Evolutionary conservation across 768 basidiomycete genomes (phyloP).

Genomic region (Thelephora ganbajun): DNA sequence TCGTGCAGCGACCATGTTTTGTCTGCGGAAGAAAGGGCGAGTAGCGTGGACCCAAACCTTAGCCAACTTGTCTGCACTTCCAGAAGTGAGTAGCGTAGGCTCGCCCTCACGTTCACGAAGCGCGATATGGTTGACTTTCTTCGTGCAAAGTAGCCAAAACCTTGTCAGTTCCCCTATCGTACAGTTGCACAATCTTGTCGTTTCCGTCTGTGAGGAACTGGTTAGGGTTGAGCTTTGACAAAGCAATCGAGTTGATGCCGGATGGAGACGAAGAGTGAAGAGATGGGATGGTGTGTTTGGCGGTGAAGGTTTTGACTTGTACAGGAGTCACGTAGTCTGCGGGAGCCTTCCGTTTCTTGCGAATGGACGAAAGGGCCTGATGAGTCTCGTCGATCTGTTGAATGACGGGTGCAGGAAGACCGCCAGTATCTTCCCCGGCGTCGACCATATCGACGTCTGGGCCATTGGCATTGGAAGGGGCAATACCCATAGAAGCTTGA

Average conservation of each 20-base stretch:
- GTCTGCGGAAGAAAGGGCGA: slow-evolving; percentile 70
- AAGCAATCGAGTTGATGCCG: slow-evolving; percentile 78
- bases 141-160: slow-evolving; percentile 80
- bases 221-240: slow-evolving; percentile 53
- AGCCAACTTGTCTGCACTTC: slow-evolving; percentile 86
- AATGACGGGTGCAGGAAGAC: slow-evolving; percentile 48
- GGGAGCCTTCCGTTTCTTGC: slow-evolving; percentile 87
- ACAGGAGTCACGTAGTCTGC: slow-evolving; percentile 59
- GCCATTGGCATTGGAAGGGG: slow-evolving; percentile 32
- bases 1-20: slow-evolving; percentile 89
- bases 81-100: slow-evolving; percentile 65
- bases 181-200: slow-evolving; percentile 94
- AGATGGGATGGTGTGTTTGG: slow-evolving; percentile 70
- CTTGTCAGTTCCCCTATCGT: slow-evolving; percentile 78
- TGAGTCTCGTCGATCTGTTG: slow-evolving; percentile 56
- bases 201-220: slow-evolving; percentile 87
- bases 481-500: slow-evolving; percentile 79
- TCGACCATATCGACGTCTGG: slow-evolving; percentile 83
- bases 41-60: slow-evolving; percentile 77
- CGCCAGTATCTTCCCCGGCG: slow-evolving; percentile 37
- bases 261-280: slow-evolving; percentile 86
- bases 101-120: slow-evolving; percentile 68
- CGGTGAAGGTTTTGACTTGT: slow-evolving; percentile 54
- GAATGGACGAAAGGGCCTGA: slow-evolving; percentile 61
- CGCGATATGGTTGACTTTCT: slow-evolving; percentile 83